Percentiles rank a stretch among this genome's conserved stretches.
Conservation (phyloP, 345 rosid species). For the Camelina neglecta region DNA sequence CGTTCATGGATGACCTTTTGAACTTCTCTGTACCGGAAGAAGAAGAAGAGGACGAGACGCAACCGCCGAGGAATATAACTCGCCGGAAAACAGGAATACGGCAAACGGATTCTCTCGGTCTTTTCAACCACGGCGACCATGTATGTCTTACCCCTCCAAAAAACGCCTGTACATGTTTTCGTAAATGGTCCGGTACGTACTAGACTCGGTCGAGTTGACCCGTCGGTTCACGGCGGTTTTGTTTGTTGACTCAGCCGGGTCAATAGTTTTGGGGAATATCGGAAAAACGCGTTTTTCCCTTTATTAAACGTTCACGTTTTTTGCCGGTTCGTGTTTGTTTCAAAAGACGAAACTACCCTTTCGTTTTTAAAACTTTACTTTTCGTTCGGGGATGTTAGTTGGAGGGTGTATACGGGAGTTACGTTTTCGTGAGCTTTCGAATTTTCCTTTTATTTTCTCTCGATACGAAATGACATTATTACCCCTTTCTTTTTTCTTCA, state of each 20-base stretch:
- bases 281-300: constrained; percentile 43
- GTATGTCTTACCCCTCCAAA: constrained; percentile 23
- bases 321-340: constrained; percentile 9
- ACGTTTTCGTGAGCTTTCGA: constrained; percentile 45
- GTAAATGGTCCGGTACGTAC: constrained; percentile 15
- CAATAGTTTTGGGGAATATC: constrained; percentile 25
- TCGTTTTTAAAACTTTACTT: not conserved
- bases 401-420: constrained; percentile 47
- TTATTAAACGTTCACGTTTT: constrained; percentile 36
- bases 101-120: constrained; percentile 39
- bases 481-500: constrained; percentile 13
- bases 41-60: constrained; percentile 7
- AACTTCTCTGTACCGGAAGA: constrained; percentile 45
- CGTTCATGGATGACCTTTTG: constrained; percentile 48
- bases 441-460: not conserved
- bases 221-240: constrained; percentile 28
- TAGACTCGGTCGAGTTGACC: constrained; percentile 40
- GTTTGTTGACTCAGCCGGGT: constrained; percentile 46
- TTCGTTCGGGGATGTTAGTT: not conserved
- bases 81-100: constrained; percentile 43
- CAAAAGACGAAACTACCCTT: constrained; percentile 49
- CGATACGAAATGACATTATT: constrained; percentile 12
- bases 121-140: constrained; percentile 36
- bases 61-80: constrained; percentile 26
- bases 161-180: constrained; percentile 10